Percentiles rank a stretch among this genome's conserved stretches.
Conservation (phyloP, 441 rosid genomes). For the Populus hybrid region DNA sequence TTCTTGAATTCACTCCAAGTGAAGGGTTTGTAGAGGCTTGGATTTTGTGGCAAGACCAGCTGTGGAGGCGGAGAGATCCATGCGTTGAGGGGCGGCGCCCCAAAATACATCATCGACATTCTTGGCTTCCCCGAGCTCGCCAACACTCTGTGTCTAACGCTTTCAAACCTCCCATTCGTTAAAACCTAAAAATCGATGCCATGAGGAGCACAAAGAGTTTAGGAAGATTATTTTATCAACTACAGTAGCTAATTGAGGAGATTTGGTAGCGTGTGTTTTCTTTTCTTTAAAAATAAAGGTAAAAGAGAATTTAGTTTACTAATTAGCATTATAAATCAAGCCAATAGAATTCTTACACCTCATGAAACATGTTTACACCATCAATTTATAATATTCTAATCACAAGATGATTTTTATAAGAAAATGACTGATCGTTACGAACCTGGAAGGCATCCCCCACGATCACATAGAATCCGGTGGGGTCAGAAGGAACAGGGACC, state of each 20-base stretch:
- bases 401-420: background rate
- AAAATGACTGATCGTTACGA: background rate
- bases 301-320: no score
- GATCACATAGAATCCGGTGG: constrained; percentile 57
- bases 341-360: no score
- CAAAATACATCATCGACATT: constrained; percentile 78
- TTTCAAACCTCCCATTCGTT: constrained; percentile 72
- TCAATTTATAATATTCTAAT: no score
- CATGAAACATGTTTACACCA: no score
- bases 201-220: background rate
- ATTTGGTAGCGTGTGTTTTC: background rate
- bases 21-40: constrained; percentile 51
- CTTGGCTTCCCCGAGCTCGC: constrained; percentile 53
- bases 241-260: no score
- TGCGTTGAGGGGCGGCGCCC: constrained; percentile 66
- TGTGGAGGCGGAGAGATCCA: constrained; percentile 58
- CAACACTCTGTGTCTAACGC: constrained; percentile 78
- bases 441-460: constrained; percentile 87
- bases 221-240: no score
- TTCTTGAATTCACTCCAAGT: constrained; percentile 81
- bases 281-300: background rate
- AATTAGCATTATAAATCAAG: no score
- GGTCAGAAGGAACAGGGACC: constrained; percentile 82
- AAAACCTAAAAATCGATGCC: constrained; percentile 38
- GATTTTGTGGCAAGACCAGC: constrained; percentile 47